Evolutionary conservation across 306 rosid species (phyloP).

Genomic region (Dalbergia oliveri): DNA sequence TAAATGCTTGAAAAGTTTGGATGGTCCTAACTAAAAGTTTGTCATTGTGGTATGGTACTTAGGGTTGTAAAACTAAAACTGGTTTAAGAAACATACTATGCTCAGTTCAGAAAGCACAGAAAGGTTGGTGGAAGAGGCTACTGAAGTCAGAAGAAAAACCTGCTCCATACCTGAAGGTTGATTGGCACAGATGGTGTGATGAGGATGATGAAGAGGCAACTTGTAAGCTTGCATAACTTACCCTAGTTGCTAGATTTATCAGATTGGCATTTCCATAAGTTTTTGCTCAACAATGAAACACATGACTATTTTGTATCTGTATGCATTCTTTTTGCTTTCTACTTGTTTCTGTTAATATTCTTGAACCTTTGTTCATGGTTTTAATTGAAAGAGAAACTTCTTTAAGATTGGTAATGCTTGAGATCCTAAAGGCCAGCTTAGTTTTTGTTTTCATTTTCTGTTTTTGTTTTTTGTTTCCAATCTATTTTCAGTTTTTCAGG

Average conservation of each 20-base stretch:
- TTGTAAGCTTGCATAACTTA: slow-evolving; percentile 55
- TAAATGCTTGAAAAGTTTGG: slow-evolving; percentile 27
- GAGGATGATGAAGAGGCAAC: slow-evolving; percentile 77
- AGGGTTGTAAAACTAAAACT: slow-evolving; percentile 76
- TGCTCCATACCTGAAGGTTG: slow-evolving; percentile 86
- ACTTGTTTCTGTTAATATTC: not conserved
- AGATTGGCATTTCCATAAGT: slow-evolving; percentile 27
- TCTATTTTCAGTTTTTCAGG: too few relatives aligned
- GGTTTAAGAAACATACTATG: slow-evolving; percentile 84
- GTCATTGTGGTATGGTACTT: slow-evolving; percentile 28
- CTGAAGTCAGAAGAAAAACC: slow-evolving; percentile 85
- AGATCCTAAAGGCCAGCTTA: not conserved
- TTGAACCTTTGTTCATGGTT: not conserved
- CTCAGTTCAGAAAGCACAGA: slow-evolving; percentile 76
- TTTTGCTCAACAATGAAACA: not conserved
- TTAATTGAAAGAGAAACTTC: not conserved
- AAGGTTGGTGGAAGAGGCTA: slow-evolving; percentile 86
- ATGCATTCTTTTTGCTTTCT: slow-evolving; percentile 5
- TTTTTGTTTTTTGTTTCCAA: too few relatives aligned
- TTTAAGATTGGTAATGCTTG: not conserved
- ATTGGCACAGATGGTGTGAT: slow-evolving; percentile 91
- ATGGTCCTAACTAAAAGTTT: slow-evolving; percentile 26
- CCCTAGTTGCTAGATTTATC: slow-evolving; percentile 22
- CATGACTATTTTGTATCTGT: not conserved
- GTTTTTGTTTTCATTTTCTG: too few relatives aligned